Conservation (phyloP, 2,329 filamentous ascomycete species). For the Calonectria ilicicola region DNA sequence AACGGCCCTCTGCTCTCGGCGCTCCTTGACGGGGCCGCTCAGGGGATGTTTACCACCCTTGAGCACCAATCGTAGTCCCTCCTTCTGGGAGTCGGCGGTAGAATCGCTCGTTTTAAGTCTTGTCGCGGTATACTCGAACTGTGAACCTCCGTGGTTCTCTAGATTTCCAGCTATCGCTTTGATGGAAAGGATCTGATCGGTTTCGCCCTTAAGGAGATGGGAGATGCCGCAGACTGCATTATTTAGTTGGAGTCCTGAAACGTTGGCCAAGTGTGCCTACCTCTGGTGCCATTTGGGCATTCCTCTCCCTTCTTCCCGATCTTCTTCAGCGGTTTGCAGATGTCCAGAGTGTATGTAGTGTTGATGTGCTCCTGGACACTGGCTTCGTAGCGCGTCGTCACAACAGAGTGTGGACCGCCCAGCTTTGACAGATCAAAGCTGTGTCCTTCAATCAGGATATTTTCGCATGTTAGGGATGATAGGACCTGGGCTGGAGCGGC, state of each 20-base stretch:
- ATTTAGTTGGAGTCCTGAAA: slow-evolving; percentile 17
- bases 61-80: slow-evolving; percentile 79
- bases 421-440: slow-evolving; percentile 75
- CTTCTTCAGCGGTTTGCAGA: slow-evolving; percentile 77
- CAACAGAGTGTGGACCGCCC: slow-evolving; percentile 75
- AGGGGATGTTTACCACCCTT: slow-evolving; percentile 67
- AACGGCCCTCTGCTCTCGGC: slow-evolving; percentile 77
- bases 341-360: slow-evolving; percentile 84
- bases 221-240: slow-evolving; percentile 80
- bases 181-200: slow-evolving; percentile 64
- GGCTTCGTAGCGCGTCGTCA: slow-evolving; percentile 66
- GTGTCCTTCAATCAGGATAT: slow-evolving; percentile 68
- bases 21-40: slow-evolving; percentile 53
- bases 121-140: slow-evolving; percentile 74
- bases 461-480: slow-evolving; percentile 71
- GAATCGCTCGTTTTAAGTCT: slow-evolving; percentile 74
- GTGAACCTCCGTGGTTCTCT: slow-evolving; percentile 64
- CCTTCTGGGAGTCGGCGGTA: slow-evolving; percentile 72
- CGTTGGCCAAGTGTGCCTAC: slow-evolving; percentile 54
- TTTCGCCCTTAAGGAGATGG: slow-evolving; percentile 63
- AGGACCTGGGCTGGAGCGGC: slow-evolving; percentile 52
- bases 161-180: slow-evolving; percentile 83
- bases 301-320: slow-evolving; percentile 67
- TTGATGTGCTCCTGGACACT: slow-evolving; percentile 68
- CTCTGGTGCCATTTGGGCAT: slow-evolving; percentile 77